Conservation (phyloP, 345 rosid species). For the Aquilaria malaccensis region DNA sequence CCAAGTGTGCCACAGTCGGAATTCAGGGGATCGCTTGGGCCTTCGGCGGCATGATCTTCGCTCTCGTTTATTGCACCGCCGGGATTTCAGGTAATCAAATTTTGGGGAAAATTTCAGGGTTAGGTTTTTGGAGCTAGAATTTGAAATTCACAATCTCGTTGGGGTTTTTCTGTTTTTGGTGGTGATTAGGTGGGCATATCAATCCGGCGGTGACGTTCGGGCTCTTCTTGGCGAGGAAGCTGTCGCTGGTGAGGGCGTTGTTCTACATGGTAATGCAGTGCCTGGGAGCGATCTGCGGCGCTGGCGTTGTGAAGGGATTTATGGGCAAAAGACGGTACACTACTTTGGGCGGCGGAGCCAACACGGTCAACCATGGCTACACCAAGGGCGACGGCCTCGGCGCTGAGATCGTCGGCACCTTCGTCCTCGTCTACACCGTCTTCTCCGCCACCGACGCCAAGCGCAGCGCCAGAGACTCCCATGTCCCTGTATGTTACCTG, state of each 20-base stretch:
- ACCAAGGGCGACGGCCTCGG: slow-evolving; percentile 45
- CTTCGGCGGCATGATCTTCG: slow-evolving; percentile 47
- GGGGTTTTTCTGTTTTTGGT: background rate
- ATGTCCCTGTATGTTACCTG: slow-evolving; percentile 28
- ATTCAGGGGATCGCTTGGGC: slow-evolving; percentile 47
- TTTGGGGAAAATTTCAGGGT: background rate
- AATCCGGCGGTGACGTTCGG: slow-evolving; percentile 37
- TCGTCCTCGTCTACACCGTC: slow-evolving; percentile 35
- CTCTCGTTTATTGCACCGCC: slow-evolving; percentile 43
- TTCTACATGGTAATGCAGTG: slow-evolving; percentile 37
- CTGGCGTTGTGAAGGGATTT: slow-evolving; percentile 48
- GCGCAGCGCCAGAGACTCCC: slow-evolving; percentile 52
- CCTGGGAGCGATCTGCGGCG: slow-evolving; percentile 39
- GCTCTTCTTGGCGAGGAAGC: slow-evolving; percentile 28
- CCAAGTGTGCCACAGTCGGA: slow-evolving; percentile 38
- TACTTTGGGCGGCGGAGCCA: slow-evolving; percentile 41
- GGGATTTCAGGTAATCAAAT: slow-evolving; percentile 29
- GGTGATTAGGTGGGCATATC: slow-evolving; percentile 31
- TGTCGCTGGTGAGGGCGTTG: slow-evolving; percentile 27
- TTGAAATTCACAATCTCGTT: background rate
- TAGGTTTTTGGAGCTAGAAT: background rate
- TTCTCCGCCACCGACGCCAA: slow-evolving; percentile 48
- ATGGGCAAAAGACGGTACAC: slow-evolving; percentile 25
- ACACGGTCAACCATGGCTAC: slow-evolving; percentile 34
- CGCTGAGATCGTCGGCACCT: slow-evolving; percentile 32